phyloP scores from a whole-genome alignment of 441 rosid species.

The Flueggea neowawraea region DNA sequence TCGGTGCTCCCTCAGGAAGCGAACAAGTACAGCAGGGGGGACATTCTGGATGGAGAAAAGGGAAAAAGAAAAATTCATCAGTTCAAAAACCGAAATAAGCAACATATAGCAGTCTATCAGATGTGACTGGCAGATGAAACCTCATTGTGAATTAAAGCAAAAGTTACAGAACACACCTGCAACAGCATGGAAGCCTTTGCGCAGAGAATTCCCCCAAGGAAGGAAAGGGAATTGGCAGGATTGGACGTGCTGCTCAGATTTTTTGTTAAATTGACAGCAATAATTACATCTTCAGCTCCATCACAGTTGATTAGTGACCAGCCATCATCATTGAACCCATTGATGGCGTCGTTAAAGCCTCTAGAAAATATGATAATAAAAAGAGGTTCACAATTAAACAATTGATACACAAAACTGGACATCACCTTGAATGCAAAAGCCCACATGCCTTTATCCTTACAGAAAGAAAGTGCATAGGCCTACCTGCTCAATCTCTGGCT shows the following conservation, averaged over 20 bases:
- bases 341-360: slow-evolving; percentile 93
- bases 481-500: slow-evolving; percentile 98
- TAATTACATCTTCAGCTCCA: slow-evolving; percentile 86
- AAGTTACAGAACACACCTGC: slow-evolving; percentile 49
- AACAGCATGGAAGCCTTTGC: slow-evolving; percentile 99
- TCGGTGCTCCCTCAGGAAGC: slow-evolving; percentile 95
- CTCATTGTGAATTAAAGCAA: too few species aligned
- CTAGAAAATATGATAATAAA: slow-evolving; percentile 27
- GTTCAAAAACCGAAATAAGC: not conserved
- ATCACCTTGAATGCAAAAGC: not conserved
- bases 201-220: slow-evolving; percentile 91
- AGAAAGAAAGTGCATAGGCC: not conserved
- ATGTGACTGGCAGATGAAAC: too few species aligned
- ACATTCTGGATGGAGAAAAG: slow-evolving; percentile 57
- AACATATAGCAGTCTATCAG: too few species aligned
- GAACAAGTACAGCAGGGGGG: slow-evolving; percentile 89
- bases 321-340: slow-evolving; percentile 97
- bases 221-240: slow-evolving; percentile 56
- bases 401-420: not conserved
- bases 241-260: slow-evolving; percentile 40
- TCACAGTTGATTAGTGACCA: slow-evolving; percentile 85
- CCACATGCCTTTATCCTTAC: not conserved
- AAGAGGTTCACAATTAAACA: not conserved
- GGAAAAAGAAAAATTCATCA: slow-evolving; percentile 1
- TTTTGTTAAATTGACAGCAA: slow-evolving; percentile 81